Evolutionary conservation across 208 protist genomes (phyloP).

Genomic region (Trichomonas vaginalis): DNA sequence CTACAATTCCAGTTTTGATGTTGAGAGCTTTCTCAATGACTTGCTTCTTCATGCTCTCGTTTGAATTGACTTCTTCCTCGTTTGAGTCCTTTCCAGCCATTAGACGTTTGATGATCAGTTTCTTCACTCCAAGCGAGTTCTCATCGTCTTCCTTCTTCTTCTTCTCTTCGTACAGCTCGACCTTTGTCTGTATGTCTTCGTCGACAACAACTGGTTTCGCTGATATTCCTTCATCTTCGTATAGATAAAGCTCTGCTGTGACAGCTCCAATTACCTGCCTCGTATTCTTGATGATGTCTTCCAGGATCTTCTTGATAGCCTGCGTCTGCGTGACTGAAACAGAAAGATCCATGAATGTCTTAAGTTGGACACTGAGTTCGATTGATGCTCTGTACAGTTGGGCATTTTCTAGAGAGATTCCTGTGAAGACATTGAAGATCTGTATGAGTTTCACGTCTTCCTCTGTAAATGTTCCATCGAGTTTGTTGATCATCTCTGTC

Average conservation of each 20-base stretch:
- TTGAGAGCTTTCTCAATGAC: neutral
- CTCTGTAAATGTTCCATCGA: neutral
- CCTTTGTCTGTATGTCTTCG: neutral
- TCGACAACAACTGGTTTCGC: neutral
- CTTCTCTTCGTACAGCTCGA: neutral
- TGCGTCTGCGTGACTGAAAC: neutral
- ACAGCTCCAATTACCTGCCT: neutral
- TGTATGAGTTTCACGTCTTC: neutral
- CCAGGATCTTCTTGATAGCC: neutral
- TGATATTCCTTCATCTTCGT: neutral
- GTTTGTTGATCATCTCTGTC: constrained; percentile 36
- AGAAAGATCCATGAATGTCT: neutral
- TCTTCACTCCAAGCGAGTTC: neutral
- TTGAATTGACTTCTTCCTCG: neutral
- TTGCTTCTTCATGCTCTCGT: neutral
- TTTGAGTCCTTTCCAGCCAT: neutral
- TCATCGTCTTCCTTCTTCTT: neutral
- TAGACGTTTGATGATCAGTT: neutral
- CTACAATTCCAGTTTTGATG: neutral
- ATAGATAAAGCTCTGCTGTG: neutral
- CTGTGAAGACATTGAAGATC: neutral
- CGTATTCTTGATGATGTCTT: neutral
- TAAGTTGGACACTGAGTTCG: neutral
- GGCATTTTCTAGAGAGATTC: neutral
- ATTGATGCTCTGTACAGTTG: neutral